phyloP scores from a whole-genome alignment of 768 basidiomycete species.

The Galerina marginata region DNA sequence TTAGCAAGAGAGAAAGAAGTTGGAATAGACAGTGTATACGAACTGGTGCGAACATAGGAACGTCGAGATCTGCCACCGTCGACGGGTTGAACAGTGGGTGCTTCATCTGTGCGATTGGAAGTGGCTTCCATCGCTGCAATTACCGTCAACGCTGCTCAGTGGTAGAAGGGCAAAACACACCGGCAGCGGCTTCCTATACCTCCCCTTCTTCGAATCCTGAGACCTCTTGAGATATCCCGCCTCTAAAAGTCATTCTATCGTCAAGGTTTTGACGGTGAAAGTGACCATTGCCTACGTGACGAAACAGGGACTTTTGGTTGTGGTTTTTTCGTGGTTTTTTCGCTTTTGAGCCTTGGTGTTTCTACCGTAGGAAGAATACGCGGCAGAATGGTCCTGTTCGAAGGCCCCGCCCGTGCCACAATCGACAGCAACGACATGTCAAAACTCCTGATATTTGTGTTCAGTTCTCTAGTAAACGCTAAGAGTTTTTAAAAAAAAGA shows the following conservation, averaged over 20 bases:
- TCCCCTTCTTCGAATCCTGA: constrained; percentile 6
- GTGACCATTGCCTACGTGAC: background rate
- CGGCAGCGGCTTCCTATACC: constrained; percentile 12
- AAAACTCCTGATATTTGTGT: background rate
- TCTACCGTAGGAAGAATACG: constrained; percentile 10
- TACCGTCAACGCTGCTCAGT: background rate
- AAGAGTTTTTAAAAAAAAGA: background rate
- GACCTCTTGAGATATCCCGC: constrained; percentile 17
- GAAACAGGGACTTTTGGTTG: constrained; percentile 3
- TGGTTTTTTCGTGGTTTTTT: constrained; percentile 2
- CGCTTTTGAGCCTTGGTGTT: constrained; percentile 14
- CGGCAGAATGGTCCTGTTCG: constrained; percentile 14
- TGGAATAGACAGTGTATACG: background rate
- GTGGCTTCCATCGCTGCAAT: constrained; percentile 13
- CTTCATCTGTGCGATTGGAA: constrained; percentile 8
- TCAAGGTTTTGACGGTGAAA: background rate
- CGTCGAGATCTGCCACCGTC: constrained; percentile 6
- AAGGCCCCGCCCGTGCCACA: constrained; percentile 24
- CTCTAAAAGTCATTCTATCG: constrained; percentile 7
- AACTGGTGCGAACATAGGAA: constrained; percentile 16
- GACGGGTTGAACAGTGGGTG: constrained; percentile 7
- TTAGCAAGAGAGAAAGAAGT: background rate
- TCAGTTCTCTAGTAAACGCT: background rate
- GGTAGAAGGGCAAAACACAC: constrained; percentile 6
- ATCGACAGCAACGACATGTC: constrained; percentile 26